Conservation (phyloP, 352 stramenopile genomes). For the Globisporangium orthogonon region DNA sequence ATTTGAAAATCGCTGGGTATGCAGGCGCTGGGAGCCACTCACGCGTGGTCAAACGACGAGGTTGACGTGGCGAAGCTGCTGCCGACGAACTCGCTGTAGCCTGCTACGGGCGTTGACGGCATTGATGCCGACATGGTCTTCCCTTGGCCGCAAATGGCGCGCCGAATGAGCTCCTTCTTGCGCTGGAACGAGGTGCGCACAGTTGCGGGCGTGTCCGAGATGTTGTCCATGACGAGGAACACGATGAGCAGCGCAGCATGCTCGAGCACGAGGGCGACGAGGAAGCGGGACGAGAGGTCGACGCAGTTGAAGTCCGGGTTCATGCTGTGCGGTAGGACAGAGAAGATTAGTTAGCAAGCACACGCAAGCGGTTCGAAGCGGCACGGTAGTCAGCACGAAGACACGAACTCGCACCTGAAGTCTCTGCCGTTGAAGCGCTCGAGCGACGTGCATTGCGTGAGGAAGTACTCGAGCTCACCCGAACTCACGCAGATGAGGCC, state of each 20-base stretch:
- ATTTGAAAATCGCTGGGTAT: neutral
- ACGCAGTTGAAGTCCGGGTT: slow-evolving; percentile 78
- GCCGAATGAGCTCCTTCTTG: slow-evolving; percentile 81
- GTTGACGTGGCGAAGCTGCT: slow-evolving; percentile 15
- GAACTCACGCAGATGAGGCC: slow-evolving; percentile 82
- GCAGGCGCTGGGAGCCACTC: neutral
- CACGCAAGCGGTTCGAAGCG: neutral
- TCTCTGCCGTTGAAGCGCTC: slow-evolving; percentile 76
- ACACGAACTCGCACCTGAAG: slow-evolving; percentile 46
- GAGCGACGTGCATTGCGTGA: slow-evolving; percentile 60
- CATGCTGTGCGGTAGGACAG: slow-evolving; percentile 36
- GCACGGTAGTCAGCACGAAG: neutral
- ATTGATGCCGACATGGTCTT: slow-evolving; percentile 22
- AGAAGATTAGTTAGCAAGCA: neutral
- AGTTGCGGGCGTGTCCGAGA: slow-evolving; percentile 66
- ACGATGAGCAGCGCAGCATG: slow-evolving; percentile 67
- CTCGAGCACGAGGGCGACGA: slow-evolving; percentile 72
- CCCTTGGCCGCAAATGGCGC: slow-evolving; percentile 70
- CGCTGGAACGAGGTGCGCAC: slow-evolving; percentile 77
- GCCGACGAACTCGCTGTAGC: slow-evolving; percentile 8
- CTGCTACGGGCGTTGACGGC: slow-evolving; percentile 11
- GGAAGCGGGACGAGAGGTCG: slow-evolving; percentile 66
- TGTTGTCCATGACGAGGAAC: slow-evolving; percentile 77
- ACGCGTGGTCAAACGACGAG: slow-evolving; percentile 11
- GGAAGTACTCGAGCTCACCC: slow-evolving; percentile 79